Evolutionary conservation across 176 grass and related monocot species (phyloP).

Genomic region (Themeda triandra): DNA sequence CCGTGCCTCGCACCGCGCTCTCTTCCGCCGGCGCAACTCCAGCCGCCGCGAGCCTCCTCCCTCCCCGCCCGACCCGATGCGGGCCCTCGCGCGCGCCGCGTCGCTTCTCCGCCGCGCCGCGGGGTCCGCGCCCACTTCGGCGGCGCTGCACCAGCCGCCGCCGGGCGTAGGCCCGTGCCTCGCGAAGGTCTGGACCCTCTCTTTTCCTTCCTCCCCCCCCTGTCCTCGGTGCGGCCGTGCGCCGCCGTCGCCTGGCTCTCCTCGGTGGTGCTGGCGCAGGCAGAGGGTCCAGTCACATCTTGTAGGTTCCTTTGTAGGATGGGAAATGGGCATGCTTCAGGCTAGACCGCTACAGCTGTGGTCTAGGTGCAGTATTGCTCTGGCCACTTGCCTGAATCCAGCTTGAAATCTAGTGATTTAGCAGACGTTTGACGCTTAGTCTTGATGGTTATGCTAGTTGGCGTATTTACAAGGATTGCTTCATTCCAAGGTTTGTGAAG

Average conservation of each 20-base stretch:
- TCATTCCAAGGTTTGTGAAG: no score
- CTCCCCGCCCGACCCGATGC: slow-evolving; percentile 31
- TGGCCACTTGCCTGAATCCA: background rate
- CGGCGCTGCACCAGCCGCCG: background rate
- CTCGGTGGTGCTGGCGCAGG: background rate
- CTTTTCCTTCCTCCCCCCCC: background rate
- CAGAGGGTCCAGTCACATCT: no score
- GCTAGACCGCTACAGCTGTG: background rate
- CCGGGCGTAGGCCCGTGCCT: background rate
- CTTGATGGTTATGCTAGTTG: background rate
- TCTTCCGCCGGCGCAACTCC: background rate
- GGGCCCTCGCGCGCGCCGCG: slow-evolving; percentile 16
- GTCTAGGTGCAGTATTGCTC: background rate
- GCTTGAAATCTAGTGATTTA: background rate
- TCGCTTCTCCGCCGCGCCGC: slow-evolving; percentile 22
- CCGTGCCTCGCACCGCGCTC: background rate
- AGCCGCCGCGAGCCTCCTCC: background rate
- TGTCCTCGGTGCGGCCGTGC: background rate
- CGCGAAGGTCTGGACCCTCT: background rate
- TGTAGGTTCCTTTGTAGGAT: background rate
- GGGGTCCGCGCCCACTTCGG: background rate
- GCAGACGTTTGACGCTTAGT: background rate
- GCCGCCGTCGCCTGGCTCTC: no score
- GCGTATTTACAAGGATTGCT: background rate
- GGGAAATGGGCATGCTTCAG: background rate